Conservation (phyloP, 2,329 filamentous ascomycete species). For the Calonectria montana region DNA sequence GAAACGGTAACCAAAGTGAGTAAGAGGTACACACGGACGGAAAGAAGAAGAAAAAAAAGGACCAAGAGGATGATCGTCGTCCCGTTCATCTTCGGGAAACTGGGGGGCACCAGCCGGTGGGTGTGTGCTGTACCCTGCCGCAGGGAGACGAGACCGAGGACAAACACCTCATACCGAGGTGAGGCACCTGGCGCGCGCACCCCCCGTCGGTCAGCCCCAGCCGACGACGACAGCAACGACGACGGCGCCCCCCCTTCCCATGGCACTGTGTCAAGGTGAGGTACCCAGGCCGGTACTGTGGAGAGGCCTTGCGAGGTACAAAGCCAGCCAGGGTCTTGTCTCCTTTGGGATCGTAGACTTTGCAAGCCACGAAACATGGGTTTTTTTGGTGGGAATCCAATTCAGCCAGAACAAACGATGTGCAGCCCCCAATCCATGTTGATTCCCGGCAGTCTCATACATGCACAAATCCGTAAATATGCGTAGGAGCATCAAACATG, state of each 20-base stretch:
- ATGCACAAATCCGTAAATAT: background rate
- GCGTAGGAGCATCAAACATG: background rate
- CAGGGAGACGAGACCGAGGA: background rate
- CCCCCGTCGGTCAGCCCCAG: conserved; percentile 7
- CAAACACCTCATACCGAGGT: conserved; percentile 20
- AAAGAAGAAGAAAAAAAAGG: background rate
- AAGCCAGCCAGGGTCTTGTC: background rate
- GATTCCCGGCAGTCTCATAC: background rate
- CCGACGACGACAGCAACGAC: background rate
- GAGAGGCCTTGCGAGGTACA: conserved; percentile 15
- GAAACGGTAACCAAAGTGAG: conserved; percentile 1
- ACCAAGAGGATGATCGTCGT: background rate
- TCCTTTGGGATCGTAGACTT: conserved; percentile 12
- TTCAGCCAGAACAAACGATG: background rate
- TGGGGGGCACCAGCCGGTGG: background rate
- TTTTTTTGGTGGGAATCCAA: background rate
- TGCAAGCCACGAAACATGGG: conserved; percentile 13
- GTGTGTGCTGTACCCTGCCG: background rate
- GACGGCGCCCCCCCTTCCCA: background rate
- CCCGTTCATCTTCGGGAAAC: conserved; percentile 3
- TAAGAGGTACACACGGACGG: background rate
- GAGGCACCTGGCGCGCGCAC: background rate
- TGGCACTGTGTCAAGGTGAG: conserved; percentile 16
- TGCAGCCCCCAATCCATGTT: background rate
- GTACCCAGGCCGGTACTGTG: conserved; percentile 20